phyloP scores from a whole-genome alignment of 306 rosid species.

The Cicer arietinum region DNA sequence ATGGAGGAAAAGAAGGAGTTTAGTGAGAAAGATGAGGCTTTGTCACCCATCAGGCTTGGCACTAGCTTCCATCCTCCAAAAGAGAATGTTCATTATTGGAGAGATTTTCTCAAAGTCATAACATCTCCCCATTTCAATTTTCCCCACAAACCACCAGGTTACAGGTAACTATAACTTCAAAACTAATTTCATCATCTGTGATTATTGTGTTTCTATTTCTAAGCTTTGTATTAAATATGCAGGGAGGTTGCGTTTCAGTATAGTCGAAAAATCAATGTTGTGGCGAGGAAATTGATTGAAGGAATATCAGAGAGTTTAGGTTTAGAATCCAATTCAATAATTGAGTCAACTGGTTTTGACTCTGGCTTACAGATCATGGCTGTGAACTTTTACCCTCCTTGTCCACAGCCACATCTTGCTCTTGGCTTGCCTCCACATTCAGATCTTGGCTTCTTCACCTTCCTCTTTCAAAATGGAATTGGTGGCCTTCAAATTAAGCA shows the following conservation, averaged over 20 bases:
- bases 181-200: too few species aligned
- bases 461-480: conserved; percentile 59
- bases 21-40: conserved; percentile 49
- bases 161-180: conserved; percentile 16
- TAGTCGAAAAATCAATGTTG: conserved; percentile 34
- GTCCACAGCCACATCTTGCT: conserved; percentile 73
- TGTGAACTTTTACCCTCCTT: conserved; percentile 68
- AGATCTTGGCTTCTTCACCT: conserved; percentile 59
- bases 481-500: conserved; percentile 72
- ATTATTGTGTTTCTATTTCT: neutral
- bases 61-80: conserved; percentile 59
- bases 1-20: conserved; percentile 62
- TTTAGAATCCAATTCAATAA: conserved; percentile 45
- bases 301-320: conserved; percentile 66
- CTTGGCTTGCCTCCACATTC: conserved; percentile 70
- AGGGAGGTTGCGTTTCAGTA: conserved; percentile 58
- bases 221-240: neutral
- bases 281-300: conserved; percentile 44
- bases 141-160: conserved; percentile 58
- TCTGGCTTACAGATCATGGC: conserved; percentile 49
- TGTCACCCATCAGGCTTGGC: conserved; percentile 61
- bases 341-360: conserved; percentile 49
- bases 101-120: conserved; percentile 57
- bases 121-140: conserved; percentile 51
- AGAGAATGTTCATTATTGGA: conserved; percentile 63